Evolutionary conservation across 192 early-diverging fungal genomes (phyloP), one percentile per base, ranked within the genome.

Genomic region (Coemansia umbellata): DNA sequence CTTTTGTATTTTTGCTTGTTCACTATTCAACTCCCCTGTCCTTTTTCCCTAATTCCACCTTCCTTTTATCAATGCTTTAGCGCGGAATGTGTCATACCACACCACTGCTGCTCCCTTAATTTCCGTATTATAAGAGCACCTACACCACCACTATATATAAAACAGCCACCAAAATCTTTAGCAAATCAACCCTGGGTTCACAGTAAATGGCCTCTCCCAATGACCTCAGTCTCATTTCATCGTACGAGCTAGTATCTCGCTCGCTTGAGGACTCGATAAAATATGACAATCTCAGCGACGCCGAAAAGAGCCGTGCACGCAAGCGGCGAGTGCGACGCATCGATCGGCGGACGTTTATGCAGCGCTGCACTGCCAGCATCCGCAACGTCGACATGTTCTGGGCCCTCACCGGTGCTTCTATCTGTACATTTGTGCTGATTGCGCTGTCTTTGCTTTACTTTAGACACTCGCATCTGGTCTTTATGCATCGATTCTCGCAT

Each of bases 201-300:
- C n/a, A n/a, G n/a, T 30, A 15, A 19, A 45, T 45, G 43, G 23
- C 48, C 18, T 23, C 45, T 14, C 37, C 62, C 19, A 51, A 62
- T 5, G 61, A 75, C 53, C 60, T 56, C 0, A 28, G 28, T 17
- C 65, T 57, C 7, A 59, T 75, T 26, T 60, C 72, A 24, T 75
- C 72, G 26, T 75, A 75, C 47, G 72, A 75, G 50, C 54, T 75
- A 24, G 72, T 75, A 37, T 28, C 65, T 19, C 65, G 72, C 3
- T 60, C 60, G 15, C 63, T 75, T 13, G 72, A 75, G 28, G 42
- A 63, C 58, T 62, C 53, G 31, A 64, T 75, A 18, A 63, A 68
- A n/a, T 68, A 75, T 50, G 72, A 75, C 65, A 75, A 75, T 47
- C 50, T 75, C 36, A 75, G 72, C 53, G 72, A 75, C 19, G 52